Percentiles rank a stretch among this genome's conserved stretches.
Evolutionary conservation across 441 rosid genomes (phyloP).

Genomic region (Dalechampia spathulata): DNA sequence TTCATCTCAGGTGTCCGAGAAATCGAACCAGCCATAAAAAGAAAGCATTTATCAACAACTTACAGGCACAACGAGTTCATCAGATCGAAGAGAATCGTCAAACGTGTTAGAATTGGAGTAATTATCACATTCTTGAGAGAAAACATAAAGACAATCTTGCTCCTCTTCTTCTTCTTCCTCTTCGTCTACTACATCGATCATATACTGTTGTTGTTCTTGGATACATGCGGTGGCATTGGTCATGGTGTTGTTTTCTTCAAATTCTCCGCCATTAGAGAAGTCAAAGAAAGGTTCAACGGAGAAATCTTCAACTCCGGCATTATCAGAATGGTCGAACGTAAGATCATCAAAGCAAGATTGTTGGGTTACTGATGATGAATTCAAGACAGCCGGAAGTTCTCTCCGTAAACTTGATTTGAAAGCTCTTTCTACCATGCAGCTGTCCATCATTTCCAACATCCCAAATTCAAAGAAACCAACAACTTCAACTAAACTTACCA

Average conservation of each 20-base stretch:
- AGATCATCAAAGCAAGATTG: slow-evolving; percentile 29
- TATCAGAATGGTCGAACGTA: slow-evolving; percentile 7
- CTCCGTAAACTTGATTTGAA: slow-evolving; percentile 45
- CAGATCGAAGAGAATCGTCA: slow-evolving; percentile 34
- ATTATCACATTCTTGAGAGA: slow-evolving; percentile 30
- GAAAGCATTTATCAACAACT: neutral
- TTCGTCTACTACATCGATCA: slow-evolving; percentile 5
- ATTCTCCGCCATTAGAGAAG: slow-evolving; percentile 47
- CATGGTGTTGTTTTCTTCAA: slow-evolving; percentile 17
- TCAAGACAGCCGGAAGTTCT: slow-evolving; percentile 21
- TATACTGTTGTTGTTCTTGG: slow-evolving; percentile 3
- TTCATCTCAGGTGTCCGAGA: neutral
- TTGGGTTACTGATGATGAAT: slow-evolving; percentile 11
- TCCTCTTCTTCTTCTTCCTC: slow-evolving; percentile 37
- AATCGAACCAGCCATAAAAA: neutral
- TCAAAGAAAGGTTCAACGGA: slow-evolving; percentile 68
- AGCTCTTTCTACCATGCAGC: slow-evolving; percentile 49
- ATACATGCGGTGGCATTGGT: neutral
- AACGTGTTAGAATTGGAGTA: slow-evolving; percentile 23
- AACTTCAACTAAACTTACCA: neutral
- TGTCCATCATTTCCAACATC: slow-evolving; percentile 26
- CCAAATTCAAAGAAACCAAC: neutral
- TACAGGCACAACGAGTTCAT: slow-evolving; percentile 58
- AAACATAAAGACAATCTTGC: slow-evolving; percentile 29
- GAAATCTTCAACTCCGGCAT: slow-evolving; percentile 43